Conservation (phyloP, 2,329 filamentous ascomycete genomes). For the Xylaria arbuscula region DNA sequence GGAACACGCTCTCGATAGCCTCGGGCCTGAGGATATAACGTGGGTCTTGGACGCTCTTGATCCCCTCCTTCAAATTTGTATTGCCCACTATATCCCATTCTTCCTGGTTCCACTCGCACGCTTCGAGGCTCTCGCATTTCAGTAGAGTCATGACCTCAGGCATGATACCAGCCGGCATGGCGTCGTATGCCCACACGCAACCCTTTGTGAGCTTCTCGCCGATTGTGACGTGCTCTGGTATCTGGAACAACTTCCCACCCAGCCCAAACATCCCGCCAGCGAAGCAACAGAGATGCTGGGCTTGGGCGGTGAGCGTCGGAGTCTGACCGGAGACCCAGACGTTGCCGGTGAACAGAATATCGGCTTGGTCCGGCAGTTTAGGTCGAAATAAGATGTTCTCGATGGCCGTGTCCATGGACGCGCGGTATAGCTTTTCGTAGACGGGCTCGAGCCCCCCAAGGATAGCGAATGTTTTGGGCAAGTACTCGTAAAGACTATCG, state of each 20-base stretch:
- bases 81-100: slow-evolving; percentile 43
- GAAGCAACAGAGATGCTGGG: slow-evolving; percentile 60
- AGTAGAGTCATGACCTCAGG: slow-evolving; percentile 64
- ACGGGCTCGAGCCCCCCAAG: slow-evolving; percentile 70
- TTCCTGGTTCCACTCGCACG: slow-evolving; percentile 58
- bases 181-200: slow-evolving; percentile 69
- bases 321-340: slow-evolving; percentile 45
- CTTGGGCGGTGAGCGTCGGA: slow-evolving; percentile 49
- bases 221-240: slow-evolving; percentile 58
- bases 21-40: slow-evolving; percentile 63
- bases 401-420: slow-evolving; percentile 68
- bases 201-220: slow-evolving; percentile 62
- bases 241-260: slow-evolving; percentile 58
- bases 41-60: slow-evolving; percentile 65
- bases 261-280: slow-evolving; percentile 62
- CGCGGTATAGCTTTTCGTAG: slow-evolving; percentile 73
- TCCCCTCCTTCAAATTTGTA: slow-evolving; percentile 63
- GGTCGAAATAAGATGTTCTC: slow-evolving; percentile 76
- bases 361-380: slow-evolving; percentile 68
- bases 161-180: slow-evolving; percentile 68
- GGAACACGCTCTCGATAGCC: slow-evolving; percentile 65
- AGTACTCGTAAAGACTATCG: slow-evolving; percentile 70
- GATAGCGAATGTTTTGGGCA: slow-evolving; percentile 72
- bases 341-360: slow-evolving; percentile 71
- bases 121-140: slow-evolving; percentile 53